Evolutionary conservation across 257 asterid genomes (phyloP).

Genomic region (Solanum sejunctum): DNA sequence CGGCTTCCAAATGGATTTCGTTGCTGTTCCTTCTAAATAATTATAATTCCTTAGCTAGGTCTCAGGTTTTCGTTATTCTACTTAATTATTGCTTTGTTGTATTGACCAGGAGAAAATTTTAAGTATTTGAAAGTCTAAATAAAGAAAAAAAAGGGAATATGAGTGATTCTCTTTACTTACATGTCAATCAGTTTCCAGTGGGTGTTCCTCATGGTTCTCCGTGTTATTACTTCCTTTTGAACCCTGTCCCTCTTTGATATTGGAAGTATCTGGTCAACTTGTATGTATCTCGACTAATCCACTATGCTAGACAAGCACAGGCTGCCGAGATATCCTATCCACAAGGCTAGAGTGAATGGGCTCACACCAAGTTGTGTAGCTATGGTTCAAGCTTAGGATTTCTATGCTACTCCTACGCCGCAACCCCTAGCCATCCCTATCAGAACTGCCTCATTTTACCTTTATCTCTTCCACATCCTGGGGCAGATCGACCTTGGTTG

Average conservation of each 20-base stretch:
- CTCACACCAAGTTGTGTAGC: neutral
- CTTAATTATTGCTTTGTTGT: neutral
- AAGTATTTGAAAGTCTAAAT: neutral
- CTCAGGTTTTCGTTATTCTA: neutral
- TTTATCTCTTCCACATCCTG: neutral
- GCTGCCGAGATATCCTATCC: neutral
- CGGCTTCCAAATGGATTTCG: neutral
- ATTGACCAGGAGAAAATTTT: neutral
- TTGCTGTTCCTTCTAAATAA: neutral
- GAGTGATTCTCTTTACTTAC: neutral
- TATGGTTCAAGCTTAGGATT: neutral
- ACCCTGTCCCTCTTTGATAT: neutral
- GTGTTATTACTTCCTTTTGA: neutral
- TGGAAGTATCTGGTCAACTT: neutral
- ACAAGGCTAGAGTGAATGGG: neutral
- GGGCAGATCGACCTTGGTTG: neutral
- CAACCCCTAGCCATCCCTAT: neutral
- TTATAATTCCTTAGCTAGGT: neutral
- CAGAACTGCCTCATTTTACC: neutral
- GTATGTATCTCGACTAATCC: neutral
- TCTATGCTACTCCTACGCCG: neutral
- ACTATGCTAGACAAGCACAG: neutral
- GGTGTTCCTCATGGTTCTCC: neutral
- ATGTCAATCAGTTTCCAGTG: neutral
- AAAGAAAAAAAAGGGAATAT: neutral